A percentile compares a stretch with the other conserved stretches of the same genome.
phyloP scores from a whole-genome alignment of 805 yeast species.

The Lipomyces yamanashiensis region DNA sequence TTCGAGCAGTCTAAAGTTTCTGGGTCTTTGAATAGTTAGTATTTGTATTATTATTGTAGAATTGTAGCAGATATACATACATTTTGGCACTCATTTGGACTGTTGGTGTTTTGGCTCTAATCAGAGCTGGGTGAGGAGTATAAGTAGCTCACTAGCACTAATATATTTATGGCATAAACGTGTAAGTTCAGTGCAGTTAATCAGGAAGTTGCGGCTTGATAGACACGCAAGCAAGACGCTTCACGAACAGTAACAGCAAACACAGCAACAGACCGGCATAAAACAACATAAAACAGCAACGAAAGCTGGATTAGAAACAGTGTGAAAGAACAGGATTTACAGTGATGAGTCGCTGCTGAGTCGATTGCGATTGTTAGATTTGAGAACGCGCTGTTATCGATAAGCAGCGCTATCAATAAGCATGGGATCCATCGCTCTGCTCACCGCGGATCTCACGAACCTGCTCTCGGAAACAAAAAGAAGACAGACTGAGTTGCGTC shows the following conservation, averaged over 20 bases:
- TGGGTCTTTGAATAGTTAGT: constrained; percentile 54
- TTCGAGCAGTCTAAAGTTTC: constrained; percentile 92
- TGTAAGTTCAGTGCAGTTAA: not conserved
- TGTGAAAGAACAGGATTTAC: no score
- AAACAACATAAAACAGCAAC: not conserved
- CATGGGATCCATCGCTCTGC: constrained; percentile 55
- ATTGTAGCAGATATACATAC: constrained; percentile 11
- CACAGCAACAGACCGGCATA: not conserved
- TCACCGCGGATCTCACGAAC: constrained; percentile 61
- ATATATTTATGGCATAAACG: not conserved
- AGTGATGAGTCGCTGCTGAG: not conserved
- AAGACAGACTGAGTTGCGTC: constrained; percentile 68
- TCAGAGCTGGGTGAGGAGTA: not conserved
- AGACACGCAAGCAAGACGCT: no score
- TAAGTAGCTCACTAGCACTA: not conserved
- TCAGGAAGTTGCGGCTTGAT: not conserved
- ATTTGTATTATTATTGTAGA: not conserved
- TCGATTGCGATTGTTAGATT: no score
- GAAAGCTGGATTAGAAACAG: no score
- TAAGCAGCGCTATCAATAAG: not conserved
- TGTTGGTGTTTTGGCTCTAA: not conserved
- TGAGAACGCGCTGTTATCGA: not conserved
- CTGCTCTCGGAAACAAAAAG: constrained; percentile 74
- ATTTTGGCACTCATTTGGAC: constrained; percentile 34
- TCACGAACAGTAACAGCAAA: not conserved